Conservation (phyloP, 495 filamentous ascomycete species). For the Aspergillus bridgeri region DNA sequence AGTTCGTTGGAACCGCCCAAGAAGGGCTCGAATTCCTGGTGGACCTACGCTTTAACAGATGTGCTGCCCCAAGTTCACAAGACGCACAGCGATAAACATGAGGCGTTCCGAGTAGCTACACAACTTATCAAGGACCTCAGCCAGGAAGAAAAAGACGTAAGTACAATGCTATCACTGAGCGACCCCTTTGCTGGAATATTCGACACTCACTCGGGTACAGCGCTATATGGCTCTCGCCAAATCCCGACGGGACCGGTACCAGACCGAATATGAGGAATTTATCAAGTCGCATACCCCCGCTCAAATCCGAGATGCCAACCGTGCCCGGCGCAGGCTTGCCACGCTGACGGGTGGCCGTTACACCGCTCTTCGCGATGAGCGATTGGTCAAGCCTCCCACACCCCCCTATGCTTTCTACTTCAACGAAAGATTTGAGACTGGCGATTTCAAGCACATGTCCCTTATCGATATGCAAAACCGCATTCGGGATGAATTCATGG, state of each 20-base stretch:
- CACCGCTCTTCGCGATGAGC: slow-evolving; percentile 50
- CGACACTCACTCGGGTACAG: slow-evolving; percentile 26
- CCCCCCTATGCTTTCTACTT: slow-evolving; percentile 44
- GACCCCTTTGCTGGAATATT: neutral
- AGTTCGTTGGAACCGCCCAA: slow-evolving; percentile 34
- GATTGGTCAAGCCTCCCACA: slow-evolving; percentile 48
- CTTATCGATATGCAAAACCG: slow-evolving; percentile 30
- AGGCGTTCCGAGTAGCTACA: slow-evolving; percentile 18
- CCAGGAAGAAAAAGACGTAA: slow-evolving; percentile 36
- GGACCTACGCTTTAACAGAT: slow-evolving; percentile 23
- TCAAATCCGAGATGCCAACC: slow-evolving; percentile 61
- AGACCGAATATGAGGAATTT: slow-evolving; percentile 53
- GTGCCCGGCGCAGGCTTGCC: slow-evolving; percentile 52
- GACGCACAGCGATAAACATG: neutral
- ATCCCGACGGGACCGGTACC: slow-evolving; percentile 44
- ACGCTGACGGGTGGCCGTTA: slow-evolving; percentile 18
- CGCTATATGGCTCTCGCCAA: slow-evolving; percentile 49
- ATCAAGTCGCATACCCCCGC: slow-evolving; percentile 52
- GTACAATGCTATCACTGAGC: neutral
- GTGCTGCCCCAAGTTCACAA: slow-evolving; percentile 14
- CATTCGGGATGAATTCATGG: slow-evolving; percentile 53
- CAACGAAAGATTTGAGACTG: slow-evolving; percentile 41
- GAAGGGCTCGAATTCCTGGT: slow-evolving; percentile 13
- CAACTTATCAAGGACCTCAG: slow-evolving; percentile 23
- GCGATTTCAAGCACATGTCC: slow-evolving; percentile 42